These are phyloP conservation scores for Quercus robur DNA, from an alignment of 306 rosid genomes.

Conservation along the genomic window DNA sequence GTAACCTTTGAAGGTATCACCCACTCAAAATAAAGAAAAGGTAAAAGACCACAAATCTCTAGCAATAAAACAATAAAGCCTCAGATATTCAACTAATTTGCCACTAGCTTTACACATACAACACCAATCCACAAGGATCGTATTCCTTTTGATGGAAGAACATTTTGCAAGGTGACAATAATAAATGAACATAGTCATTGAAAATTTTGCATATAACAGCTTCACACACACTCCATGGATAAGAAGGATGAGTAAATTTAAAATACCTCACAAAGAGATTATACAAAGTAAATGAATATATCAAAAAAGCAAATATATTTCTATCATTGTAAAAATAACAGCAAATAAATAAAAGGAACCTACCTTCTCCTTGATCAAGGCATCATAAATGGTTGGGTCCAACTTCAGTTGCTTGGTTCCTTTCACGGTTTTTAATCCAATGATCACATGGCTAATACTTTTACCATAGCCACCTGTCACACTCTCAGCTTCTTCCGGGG, in stretches of 20 bases:
- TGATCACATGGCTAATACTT: constrained; percentile 95
- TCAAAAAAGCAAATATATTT: no score
- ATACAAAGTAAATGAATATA: not conserved
- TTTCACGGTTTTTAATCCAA: constrained; percentile 92
- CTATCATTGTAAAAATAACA: no score
- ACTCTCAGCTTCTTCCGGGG: constrained; percentile 95
- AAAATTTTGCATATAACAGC: not conserved
- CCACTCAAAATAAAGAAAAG: no score
- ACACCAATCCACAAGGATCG: no score
- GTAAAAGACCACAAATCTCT: no score
- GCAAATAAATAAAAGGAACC: not conserved
- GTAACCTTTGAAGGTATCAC: no score
- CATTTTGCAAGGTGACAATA: not conserved
- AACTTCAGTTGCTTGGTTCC: constrained; percentile 96
- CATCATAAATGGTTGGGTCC: constrained; percentile 96
- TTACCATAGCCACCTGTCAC: constrained; percentile 93
- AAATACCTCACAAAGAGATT: not conserved
- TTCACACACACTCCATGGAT: not conserved
- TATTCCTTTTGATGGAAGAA: no score
- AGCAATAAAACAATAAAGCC: no score
- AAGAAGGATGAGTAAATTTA: not conserved
- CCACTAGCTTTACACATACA: no score
- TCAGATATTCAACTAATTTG: no score
- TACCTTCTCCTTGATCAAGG: constrained; percentile 92
- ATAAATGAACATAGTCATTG: not conserved